These are phyloP conservation scores for Austroboletus olivaceoglutinosus DNA, from an alignment of 1,284 basidiomycete species.

Conservation along the genomic window DNA sequence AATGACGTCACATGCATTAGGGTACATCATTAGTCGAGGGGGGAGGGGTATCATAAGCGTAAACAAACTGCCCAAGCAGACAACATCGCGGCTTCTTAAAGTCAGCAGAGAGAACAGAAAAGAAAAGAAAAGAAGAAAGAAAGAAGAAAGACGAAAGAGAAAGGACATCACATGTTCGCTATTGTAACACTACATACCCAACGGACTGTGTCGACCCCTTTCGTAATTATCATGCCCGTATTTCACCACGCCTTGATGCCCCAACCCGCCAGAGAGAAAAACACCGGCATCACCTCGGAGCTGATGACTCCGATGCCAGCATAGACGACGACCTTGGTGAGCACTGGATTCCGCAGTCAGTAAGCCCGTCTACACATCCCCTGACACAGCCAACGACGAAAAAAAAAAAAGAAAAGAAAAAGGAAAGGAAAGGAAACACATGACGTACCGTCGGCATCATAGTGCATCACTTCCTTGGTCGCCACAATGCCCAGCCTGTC, in stretches of 20 bases:
- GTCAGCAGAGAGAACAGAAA: no score
- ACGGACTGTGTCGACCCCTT: not conserved
- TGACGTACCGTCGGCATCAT: slow-evolving; percentile 79
- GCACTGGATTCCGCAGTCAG: slow-evolving; percentile 46
- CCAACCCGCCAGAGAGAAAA: slow-evolving; percentile 71
- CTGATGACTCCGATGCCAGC: slow-evolving; percentile 78
- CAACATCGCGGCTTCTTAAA: no score
- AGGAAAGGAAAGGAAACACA: not conserved
- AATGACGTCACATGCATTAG: not conserved
- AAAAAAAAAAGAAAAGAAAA: no score
- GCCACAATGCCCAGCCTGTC: slow-evolving; percentile 20
- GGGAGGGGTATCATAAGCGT: not conserved
- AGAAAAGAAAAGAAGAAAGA: not conserved
- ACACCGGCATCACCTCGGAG: slow-evolving; percentile 57
- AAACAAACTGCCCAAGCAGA: no score
- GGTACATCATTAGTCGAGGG: not conserved
- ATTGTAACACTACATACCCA: not conserved
- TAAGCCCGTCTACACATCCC: not conserved
- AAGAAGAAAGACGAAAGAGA: not conserved
- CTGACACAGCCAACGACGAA: no score
- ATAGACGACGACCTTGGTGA: slow-evolving; percentile 92
- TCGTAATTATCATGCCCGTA: not conserved
- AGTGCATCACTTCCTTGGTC: slow-evolving; percentile 49
- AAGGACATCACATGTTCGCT: not conserved
- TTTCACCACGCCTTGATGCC: slow-evolving; percentile 43